Evolutionary conservation across 2,329 filamentous ascomycete genomes (phyloP), one percentile per base, ranked within the genome.

Genomic region (Graphiopsis chlorocephala): DNA sequence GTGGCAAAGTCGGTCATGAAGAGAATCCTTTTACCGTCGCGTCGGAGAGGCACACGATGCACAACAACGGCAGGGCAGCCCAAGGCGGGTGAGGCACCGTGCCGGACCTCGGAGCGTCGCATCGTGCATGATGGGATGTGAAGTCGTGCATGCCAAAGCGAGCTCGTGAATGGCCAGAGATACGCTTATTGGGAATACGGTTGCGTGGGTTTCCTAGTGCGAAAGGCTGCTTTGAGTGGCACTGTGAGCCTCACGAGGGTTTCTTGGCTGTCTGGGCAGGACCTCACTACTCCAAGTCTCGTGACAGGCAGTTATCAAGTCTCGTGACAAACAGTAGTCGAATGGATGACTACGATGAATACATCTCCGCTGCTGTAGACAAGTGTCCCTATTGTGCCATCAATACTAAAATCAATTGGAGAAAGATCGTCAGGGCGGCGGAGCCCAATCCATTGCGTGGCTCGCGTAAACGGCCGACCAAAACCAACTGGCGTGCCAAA

Each of bases 151-250:
- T 28, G n/a, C 12, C 4, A 52, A 33, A 28, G 23, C 17, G 14
- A 23, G 25, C 60, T 52, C 33, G 31, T 62, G 60, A 62, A 33
- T 62, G 60, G 60, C 8, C 60, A 62, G 60, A 62, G 60, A 62
- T 62, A 62, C 29, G 60, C 48, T 62, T 55, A 62, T 55, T 35
- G 26, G 15, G 48, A 17, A 38, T 62, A 62, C 26, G 25, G 31
- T 53, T 55, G 31, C 59, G 45, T 56, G 53, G 29, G 12, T 31
- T 8, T 14, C 29, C 25, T 58, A 58, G 56, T 58, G 56, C 5
- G n/a, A 60, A 60, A 60, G 26, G 25, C 35, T 48, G 35, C 55
- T 12, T 58, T 2, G 3, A 42, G 25, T 10, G 55, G 25, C n/a
- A n/a, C n/a, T n/a, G n/a, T n/a, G n/a, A n/a, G n/a, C 50, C 8